phyloP scores from a whole-genome alignment of 1,284 basidiomycete genomes.

The Ceratobasidium sp. region DNA sequence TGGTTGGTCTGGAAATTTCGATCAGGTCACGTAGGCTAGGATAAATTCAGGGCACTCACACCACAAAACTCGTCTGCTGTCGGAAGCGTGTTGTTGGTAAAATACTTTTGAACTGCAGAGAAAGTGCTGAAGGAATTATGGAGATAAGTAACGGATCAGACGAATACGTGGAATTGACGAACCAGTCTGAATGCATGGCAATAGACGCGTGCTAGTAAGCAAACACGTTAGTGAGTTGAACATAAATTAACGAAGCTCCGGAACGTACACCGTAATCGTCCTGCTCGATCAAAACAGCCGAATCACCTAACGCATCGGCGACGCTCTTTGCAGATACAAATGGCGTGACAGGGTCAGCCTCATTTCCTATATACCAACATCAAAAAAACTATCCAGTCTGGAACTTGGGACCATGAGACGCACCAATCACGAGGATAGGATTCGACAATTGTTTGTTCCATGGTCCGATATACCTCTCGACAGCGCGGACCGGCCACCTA shows the following conservation, averaged over 20 bases:
- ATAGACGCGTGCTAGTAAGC: slow-evolving; percentile 6
- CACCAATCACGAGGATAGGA: slow-evolving; percentile 44
- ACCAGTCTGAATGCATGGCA: slow-evolving; percentile 33
- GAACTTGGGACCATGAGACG: background rate
- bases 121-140: slow-evolving; percentile 24
- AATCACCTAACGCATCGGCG: slow-evolving; percentile 40
- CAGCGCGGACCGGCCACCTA: slow-evolving; percentile 42
- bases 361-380: slow-evolving; percentile 24
- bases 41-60: background rate
- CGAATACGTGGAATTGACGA: background rate
- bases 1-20: slow-evolving; percentile 42
- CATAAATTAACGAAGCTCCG: background rate
- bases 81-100: slow-evolving; percentile 39
- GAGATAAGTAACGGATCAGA: background rate
- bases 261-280: slow-evolving; percentile 42
- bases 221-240: background rate
- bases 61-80: slow-evolving; percentile 28
- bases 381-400: background rate
- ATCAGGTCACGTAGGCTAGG: too few species aligned
- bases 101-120: slow-evolving; percentile 30
- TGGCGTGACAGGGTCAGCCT: slow-evolving; percentile 46
- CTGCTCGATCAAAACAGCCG: slow-evolving; percentile 44
- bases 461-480: slow-evolving; percentile 44
- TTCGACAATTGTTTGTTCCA: slow-evolving; percentile 41
- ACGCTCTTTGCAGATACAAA: slow-evolving; percentile 39